Percentiles rank a stretch among this genome's conserved stretches.
Conservation (phyloP, 1,139 yeast genomes). For the Sugiyamaella neomexicana region DNA sequence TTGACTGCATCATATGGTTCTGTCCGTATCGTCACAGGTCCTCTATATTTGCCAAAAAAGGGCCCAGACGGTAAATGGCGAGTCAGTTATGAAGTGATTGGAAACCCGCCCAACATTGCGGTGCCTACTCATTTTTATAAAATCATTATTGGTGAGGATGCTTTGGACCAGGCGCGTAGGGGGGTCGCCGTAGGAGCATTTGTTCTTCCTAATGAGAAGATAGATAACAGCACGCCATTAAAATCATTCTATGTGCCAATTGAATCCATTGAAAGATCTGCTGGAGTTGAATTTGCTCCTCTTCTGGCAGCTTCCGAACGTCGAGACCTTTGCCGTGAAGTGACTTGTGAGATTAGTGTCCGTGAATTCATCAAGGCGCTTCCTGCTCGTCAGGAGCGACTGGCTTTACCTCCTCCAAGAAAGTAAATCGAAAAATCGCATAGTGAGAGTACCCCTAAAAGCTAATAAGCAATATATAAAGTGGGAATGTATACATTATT, state of each 20-base stretch:
- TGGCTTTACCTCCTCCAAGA: constrained; percentile 44
- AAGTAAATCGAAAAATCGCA: constrained; percentile 5
- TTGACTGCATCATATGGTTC: constrained; percentile 64
- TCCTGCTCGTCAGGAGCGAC: constrained; percentile 38
- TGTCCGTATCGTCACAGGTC: constrained; percentile 91
- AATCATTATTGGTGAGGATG: constrained; percentile 75
- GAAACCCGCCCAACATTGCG: constrained; percentile 94
- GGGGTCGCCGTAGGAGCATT: constrained; percentile 81
- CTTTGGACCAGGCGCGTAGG: constrained; percentile 25
- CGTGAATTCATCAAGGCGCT: constrained; percentile 68
- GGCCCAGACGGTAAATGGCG: constrained; percentile 76
- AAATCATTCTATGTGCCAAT: constrained; percentile 81
- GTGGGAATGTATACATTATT: no score
- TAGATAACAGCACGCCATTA: constrained; percentile 68
- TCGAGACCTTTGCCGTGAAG: constrained; percentile 74
- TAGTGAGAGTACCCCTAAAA: no score
- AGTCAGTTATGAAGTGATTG: constrained; percentile 89
- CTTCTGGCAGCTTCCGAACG: constrained; percentile 61
- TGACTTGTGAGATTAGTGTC: constrained; percentile 76
- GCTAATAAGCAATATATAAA: no score
- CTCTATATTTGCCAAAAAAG: constrained; percentile 79
- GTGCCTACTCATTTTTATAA: constrained; percentile 98
- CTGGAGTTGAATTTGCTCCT: constrained; percentile 80
- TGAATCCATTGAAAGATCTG: constrained; percentile 80
- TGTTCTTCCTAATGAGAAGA: constrained; percentile 82